phyloP scores from a whole-genome alignment of 2,329 filamentous ascomycete species.

The Aspergillus vadensis region DNA sequence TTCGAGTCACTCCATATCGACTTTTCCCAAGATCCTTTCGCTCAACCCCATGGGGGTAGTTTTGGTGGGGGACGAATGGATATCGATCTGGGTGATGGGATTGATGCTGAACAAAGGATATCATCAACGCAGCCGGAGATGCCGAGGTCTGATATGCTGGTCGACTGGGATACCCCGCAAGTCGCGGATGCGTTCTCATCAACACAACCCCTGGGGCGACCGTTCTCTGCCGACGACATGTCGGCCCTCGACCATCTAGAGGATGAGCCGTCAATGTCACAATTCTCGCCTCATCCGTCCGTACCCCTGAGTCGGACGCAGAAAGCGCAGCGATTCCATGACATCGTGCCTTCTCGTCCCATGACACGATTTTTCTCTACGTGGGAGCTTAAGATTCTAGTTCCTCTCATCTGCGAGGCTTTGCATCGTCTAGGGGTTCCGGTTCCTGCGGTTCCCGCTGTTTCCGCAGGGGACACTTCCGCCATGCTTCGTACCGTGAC shows the following conservation, averaged over 20 bases:
- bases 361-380: conserved; percentile 91
- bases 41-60: conserved; percentile 45
- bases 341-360: conserved; percentile 84
- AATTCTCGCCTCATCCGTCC: conserved; percentile 78
- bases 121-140: conserved; percentile 86
- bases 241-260: conserved; percentile 66
- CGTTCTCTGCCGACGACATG: conserved; percentile 37
- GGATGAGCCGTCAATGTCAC: conserved; percentile 80
- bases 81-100: conserved; percentile 56
- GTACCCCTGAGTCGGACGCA: conserved; percentile 86
- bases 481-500: conserved; percentile 72
- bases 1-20: conserved; percentile 88
- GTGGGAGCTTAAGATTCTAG: conserved; percentile 71
- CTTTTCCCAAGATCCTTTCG: conserved; percentile 68
- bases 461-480: conserved; percentile 55
- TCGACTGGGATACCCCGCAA: conserved; percentile 85
- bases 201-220: conserved; percentile 50
- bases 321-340: conserved; percentile 80
- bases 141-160: conserved; percentile 70
- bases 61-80: conserved; percentile 65
- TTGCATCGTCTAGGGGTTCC: conserved; percentile 85
- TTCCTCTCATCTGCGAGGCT: conserved; percentile 77
- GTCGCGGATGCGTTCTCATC: conserved; percentile 47
- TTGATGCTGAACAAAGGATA: conserved; percentile 53
- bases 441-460: conserved; percentile 53